Base-by-base conservation (phyloP, 441 rosid genomes). In the Sinapis alba region DNA sequence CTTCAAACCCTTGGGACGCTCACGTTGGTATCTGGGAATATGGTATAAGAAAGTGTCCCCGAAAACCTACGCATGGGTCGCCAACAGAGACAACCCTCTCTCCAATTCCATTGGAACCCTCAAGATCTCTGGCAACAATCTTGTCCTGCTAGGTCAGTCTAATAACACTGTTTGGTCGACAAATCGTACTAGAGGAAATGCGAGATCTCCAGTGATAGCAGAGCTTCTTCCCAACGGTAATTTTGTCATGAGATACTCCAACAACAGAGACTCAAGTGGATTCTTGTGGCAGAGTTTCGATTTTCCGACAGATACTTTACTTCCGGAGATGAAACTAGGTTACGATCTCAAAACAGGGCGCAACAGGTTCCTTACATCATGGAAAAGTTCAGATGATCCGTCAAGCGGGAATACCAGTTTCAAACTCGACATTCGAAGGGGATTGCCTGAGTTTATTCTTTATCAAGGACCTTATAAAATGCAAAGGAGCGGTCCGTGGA, bases 401-500 rank as follows among this genome's bases (percentile, higher is more conserved):
- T n/a, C 51, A 45, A 45, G 21, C 54, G 54, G 54, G 21, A 16
- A 16, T 16, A 0, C 0, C 54, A 0, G 0, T 11, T 47, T 16
- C 54, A 47, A 16, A 47, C 11, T 47, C 54, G 54, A 47, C 21
- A 2, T 3, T 47, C 4, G 4, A 47, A 47, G 21, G 54, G 54
- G 54, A 47, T 16, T 47, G 54, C 54, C 54, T 7, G 54, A 47
- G 54, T 47, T 47, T 47, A 7, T 47, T 47, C 20, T 47, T 15
- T n/a, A n/a, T 15, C 18, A 15, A n/a, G 8, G 11, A 32, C 0
- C 1, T 15, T 3, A 2, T 15, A 20, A 47, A 47, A 16, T 15
- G 53, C 53, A 47, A 47, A 47, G 58, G 58, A 51, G 58, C 26
- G 58, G 58, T 51, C 58, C 61, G 0, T 57, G 62, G 62, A 28